These are phyloP conservation scores for Rhizopus sp. DNA, from an alignment of 371 early-diverging fungal genomes.

Conservation along the genomic window DNA sequence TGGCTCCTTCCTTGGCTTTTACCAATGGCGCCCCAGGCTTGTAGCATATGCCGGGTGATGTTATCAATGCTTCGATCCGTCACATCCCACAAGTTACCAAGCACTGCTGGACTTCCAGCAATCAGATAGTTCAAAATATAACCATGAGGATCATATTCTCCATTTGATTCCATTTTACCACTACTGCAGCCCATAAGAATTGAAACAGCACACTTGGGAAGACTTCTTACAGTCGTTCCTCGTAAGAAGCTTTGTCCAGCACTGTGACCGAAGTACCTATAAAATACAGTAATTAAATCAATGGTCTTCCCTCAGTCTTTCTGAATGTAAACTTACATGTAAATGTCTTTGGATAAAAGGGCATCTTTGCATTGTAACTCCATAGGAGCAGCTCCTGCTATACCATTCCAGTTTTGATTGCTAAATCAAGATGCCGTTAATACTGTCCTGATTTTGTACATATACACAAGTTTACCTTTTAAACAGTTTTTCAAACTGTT, in stretches of 20 bases:
- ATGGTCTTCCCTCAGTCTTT: background rate
- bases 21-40: slow-evolving; percentile 69
- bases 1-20: slow-evolving; percentile 4
- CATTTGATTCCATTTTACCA: slow-evolving; percentile 67
- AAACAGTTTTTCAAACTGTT: slow-evolving; percentile 66
- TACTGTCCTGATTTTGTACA: background rate
- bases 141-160: slow-evolving; percentile 89
- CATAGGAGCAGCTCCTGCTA: slow-evolving; percentile 69
- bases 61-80: slow-evolving; percentile 98
- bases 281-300: background rate
- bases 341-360: slow-evolving; percentile 64
- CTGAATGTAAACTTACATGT: slow-evolving; percentile 64
- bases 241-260: slow-evolving; percentile 89
- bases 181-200: slow-evolving; percentile 94
- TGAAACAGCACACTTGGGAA: slow-evolving; percentile 72
- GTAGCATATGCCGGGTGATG: slow-evolving; percentile 72
- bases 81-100: slow-evolving; percentile 99
- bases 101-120: slow-evolving; percentile 83
- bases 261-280: slow-evolving; percentile 97
- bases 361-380: slow-evolving; percentile 64
- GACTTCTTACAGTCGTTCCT: slow-evolving; percentile 63
- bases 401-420: slow-evolving; percentile 68
- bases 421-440: background rate
- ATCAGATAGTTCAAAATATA: slow-evolving; percentile 78
- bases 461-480: slow-evolving; percentile 33